Percentiles rank a stretch among this genome's conserved stretches.
These are phyloP conservation scores for Serendipita vermifera DNA, from an alignment of 768 basidiomycete species.

Conservation along the genomic window DNA sequence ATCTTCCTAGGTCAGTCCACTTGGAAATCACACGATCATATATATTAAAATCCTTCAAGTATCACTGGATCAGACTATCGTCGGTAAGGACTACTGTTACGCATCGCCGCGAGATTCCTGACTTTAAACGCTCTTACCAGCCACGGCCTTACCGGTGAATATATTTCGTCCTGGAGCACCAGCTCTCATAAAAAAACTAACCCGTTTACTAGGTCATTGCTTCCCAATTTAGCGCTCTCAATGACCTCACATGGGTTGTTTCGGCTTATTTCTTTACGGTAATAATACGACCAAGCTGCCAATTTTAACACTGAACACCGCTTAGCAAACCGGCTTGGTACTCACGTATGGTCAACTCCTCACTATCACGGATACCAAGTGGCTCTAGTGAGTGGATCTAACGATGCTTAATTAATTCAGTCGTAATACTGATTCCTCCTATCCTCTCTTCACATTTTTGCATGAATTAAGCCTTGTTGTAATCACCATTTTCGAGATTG, in stretches of 20 bases:
- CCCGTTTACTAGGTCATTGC: too few relatives aligned
- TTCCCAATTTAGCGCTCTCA: constrained; percentile 21
- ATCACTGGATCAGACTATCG: constrained; percentile 29
- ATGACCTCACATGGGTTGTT: constrained; percentile 21
- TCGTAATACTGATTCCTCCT: neutral
- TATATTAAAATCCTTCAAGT: neutral
- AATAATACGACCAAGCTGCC: too few relatives aligned
- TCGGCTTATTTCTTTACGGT: constrained; percentile 21
- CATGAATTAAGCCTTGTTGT: constrained; percentile 9
- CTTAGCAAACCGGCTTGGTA: constrained; percentile 20
- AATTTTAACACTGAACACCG: too few relatives aligned
- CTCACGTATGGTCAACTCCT: constrained; percentile 24
- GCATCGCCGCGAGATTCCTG: neutral
- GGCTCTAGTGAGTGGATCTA: constrained; percentile 17
- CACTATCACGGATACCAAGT: constrained; percentile 24
- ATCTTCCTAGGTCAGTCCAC: neutral
- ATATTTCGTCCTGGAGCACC: too few relatives aligned
- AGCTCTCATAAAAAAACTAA: too few relatives aligned
- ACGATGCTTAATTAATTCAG: constrained; percentile 13
- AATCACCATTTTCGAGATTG: constrained; percentile 31
- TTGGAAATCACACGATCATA: neutral
- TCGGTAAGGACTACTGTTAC: constrained; percentile 12
- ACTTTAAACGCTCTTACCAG: too few relatives aligned
- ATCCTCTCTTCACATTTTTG: neutral
- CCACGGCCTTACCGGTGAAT: constrained; percentile 22